Conservation (phyloP, 805 yeast genomes). For the Cyberlindnera mississippiensis region DNA sequence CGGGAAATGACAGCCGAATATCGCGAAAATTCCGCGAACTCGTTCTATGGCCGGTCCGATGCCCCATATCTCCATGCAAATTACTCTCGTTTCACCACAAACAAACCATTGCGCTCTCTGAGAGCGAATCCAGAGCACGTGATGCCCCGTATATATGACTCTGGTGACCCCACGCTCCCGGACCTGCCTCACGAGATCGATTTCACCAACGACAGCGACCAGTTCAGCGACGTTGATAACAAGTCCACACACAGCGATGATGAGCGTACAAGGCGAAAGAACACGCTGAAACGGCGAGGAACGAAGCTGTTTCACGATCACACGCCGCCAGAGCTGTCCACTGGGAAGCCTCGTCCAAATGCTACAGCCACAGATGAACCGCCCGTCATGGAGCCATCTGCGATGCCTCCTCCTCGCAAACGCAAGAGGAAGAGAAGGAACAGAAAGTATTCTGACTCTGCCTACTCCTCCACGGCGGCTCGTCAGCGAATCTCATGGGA, state of each 20-base stretch:
- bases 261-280: neutral
- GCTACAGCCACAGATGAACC: neutral
- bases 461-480: constrained; percentile 32
- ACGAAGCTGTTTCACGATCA: constrained; percentile 8
- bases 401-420: neutral
- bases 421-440: constrained; percentile 14
- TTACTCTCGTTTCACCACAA: no score
- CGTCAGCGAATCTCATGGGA: constrained; percentile 49
- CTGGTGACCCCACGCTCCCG: constrained; percentile 40
- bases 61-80: no score
- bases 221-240: constrained; percentile 19
- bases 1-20: neutral
- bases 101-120: no score
- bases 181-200: constrained; percentile 31
- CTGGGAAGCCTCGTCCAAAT: neutral
- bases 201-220: constrained; percentile 23
- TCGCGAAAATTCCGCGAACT: no score
- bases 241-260: neutral
- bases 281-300: constrained; percentile 6
- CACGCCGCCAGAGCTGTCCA: neutral
- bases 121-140: no score
- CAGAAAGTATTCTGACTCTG: constrained; percentile 34
- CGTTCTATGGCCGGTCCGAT: no score
- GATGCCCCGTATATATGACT: constrained; percentile 31
- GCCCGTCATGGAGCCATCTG: constrained; percentile 1